Conservation (phyloP, 768 basidiomycete species). For the Krasilnikovozyma curviuscula region DNA sequence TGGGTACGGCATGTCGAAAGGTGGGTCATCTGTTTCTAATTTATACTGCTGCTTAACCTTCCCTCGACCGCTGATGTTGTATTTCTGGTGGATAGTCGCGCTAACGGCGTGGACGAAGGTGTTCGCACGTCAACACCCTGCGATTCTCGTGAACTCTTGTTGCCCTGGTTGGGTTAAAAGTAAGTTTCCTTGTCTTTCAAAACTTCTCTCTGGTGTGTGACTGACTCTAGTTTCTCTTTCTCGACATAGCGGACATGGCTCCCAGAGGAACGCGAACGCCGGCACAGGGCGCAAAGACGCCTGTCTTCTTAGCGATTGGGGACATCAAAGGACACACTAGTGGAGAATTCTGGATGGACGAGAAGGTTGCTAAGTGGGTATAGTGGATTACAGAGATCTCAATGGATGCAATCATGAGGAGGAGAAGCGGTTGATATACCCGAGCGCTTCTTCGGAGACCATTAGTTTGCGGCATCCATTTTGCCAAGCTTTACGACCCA, state of each 20-base stretch:
- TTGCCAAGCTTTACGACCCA: too few relatives aligned
- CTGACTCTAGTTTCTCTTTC: background rate
- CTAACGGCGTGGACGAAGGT: slow-evolving; percentile 13
- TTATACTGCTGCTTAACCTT: background rate
- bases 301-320: slow-evolving; percentile 15
- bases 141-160: slow-evolving; percentile 15
- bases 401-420: too few relatives aligned
- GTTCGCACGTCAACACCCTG: slow-evolving; percentile 9
- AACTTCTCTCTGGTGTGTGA: background rate
- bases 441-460: too few relatives aligned
- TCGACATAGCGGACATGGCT: slow-evolving; percentile 9
- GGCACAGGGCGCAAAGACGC: slow-evolving; percentile 16
- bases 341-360: slow-evolving; percentile 18
- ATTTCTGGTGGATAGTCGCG: background rate
- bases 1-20: slow-evolving; percentile 15
- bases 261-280: slow-evolving; percentile 11
- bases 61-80: background rate
- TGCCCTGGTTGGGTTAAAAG: slow-evolving; percentile 18
- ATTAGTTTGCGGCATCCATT: too few relatives aligned
- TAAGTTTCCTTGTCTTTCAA: background rate
- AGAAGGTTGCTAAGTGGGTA: slow-evolving; percentile 9
- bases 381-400: too few relatives aligned
- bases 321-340: slow-evolving; percentile 9
- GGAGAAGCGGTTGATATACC: too few relatives aligned
- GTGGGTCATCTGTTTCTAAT: background rate